Base-by-base conservation (phyloP, 805 yeast genomes). In the Barnettozyma vustinii region DNA sequence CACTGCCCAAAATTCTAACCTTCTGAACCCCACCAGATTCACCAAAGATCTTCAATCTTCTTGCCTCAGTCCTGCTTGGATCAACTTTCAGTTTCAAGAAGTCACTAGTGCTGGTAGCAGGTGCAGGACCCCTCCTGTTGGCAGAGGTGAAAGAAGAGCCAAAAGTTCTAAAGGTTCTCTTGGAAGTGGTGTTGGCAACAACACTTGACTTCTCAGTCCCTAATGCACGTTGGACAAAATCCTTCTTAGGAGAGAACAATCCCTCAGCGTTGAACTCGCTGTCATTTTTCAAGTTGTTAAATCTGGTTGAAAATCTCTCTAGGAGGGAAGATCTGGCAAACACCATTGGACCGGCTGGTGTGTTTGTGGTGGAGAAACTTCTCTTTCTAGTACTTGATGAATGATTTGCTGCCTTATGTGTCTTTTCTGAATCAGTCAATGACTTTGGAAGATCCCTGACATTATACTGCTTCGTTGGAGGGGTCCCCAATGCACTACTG, bases 31-130 rank as follows among this genome's bases (percentile, higher is more conserved):
- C 59, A 10, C 64, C 63, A 32, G 54, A 37, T 35, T 56, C 53
- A 37, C 64, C 64, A 49, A 71, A 59, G 4, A 73, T 55, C 52
- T 67, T 71, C 39, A 69, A 43, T 53, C 71, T 69, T 53, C 73
- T 72, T 0, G 76, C 73, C 8, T 73, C 75, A 37, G 72, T 69
- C 54, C 75, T 67, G 4, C 58, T 56, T 15, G 74, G 67, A 47
- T 73, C 76, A 16, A 73, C 70, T 37, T 68, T 68, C 44, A 73
- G 50, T 51, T 63, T 70, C 42, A 61, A 40, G 20, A 53, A 42
- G 12, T 51, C 45, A 26, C 52, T 54, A 1, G 53, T 41, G 7
- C 48, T 47, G 26, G 53, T 42, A 15, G 52, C 48, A 32, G 51
- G 42, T 26, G 46, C 40, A 20, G 35, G 35, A 19, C 25, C 32